Conservation (phyloP, 1,139 yeast species). For the Fermentozyma sake region DNA sequence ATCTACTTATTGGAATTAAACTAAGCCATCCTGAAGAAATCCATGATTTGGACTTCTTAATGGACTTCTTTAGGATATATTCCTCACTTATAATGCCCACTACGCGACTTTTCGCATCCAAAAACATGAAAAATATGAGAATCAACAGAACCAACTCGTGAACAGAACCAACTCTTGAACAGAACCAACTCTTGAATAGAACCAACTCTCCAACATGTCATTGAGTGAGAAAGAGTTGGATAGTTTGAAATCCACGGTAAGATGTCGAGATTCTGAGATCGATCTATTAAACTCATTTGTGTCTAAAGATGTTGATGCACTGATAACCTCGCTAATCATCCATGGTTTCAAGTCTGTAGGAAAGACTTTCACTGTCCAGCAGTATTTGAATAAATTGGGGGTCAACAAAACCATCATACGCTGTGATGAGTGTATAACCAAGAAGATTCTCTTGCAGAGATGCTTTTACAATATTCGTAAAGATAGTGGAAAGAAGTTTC, state of each 20-base stretch:
- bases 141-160: not conserved
- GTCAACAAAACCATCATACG: conserved; percentile 24
- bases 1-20: conserved; percentile 57
- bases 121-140: conserved; percentile 1
- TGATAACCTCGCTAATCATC: conserved; percentile 29
- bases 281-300: conserved; percentile 27
- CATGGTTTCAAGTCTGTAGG: conserved; percentile 43
- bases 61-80: too few species aligned
- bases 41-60: too few species aligned
- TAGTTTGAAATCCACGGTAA: conserved; percentile 6
- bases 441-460: conserved; percentile 33
- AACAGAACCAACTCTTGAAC: not conserved
- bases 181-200: not conserved
- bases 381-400: conserved; percentile 20
- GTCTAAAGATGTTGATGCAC: conserved; percentile 14
- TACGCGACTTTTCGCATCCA: too few species aligned
- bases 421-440: conserved; percentile 41
- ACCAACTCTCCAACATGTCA: conserved; percentile 1
- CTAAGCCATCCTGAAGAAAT: conserved; percentile 50
- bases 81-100: too few species aligned
- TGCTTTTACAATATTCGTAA: conserved; percentile 26
- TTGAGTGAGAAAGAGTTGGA: conserved; percentile 1
- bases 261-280: conserved; percentile 23
- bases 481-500: conserved; percentile 21
- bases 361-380: conserved; percentile 28